Conservation (phyloP, 768 basidiomycete genomes). For the Hericium rajendrae region DNA sequence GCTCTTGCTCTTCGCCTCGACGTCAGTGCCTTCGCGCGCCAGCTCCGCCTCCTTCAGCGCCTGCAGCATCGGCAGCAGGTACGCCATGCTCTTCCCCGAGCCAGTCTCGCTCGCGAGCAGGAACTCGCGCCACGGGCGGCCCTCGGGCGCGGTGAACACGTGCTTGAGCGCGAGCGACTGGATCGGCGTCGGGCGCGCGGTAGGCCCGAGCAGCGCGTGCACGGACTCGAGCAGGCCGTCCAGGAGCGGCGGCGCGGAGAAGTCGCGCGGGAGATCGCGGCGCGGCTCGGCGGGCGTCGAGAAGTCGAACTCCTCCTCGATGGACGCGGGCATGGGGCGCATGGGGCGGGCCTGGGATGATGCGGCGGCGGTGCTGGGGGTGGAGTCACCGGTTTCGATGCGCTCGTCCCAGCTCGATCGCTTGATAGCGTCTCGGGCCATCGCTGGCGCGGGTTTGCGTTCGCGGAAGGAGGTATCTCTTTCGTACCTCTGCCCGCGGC, state of each 20-base stretch:
- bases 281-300: constrained; percentile 17
- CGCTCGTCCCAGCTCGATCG: background rate
- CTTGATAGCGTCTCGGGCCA: background rate
- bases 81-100: constrained; percentile 87
- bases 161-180: constrained; percentile 66
- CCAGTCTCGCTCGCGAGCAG: constrained; percentile 86
- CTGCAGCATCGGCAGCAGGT: constrained; percentile 77
- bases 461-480: background rate
- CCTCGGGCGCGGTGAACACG: constrained; percentile 32
- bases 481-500: background rate
- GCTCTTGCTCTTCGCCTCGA: background rate
- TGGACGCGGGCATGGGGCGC: background rate
- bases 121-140: constrained; percentile 35
- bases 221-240: constrained; percentile 53
- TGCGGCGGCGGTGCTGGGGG: background rate
- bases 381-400: background rate
- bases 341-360: background rate
- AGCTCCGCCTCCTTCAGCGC: constrained; percentile 61
- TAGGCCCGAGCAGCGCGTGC: constrained; percentile 44
- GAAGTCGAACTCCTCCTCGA: constrained; percentile 29
- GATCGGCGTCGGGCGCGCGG: constrained; percentile 63
- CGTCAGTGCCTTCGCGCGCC: background rate
- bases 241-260: constrained; percentile 62
- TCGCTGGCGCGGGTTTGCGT: background rate
- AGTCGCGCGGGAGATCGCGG: constrained; percentile 28